phyloP scores from a whole-genome alignment of 257 asterid genomes.

The Solanum ahanhuiri region DNA sequence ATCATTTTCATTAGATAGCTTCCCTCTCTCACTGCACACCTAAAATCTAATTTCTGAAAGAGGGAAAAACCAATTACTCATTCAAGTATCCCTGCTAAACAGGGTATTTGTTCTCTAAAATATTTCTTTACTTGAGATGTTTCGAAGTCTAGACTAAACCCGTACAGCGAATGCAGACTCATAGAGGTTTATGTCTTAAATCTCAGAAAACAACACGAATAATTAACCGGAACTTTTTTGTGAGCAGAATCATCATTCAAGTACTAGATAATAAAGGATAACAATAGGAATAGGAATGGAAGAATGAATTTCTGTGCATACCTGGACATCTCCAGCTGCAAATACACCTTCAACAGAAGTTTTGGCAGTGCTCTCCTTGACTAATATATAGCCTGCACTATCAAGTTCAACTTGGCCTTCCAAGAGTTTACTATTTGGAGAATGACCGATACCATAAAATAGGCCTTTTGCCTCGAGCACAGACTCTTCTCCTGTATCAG shows the following conservation, averaged over 20 bases:
- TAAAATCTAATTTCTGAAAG: not conserved
- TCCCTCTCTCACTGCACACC: not conserved
- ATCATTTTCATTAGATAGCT: not conserved
- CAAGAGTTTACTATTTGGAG: slow-evolving; percentile 85
- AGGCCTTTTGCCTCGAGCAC: slow-evolving; percentile 85
- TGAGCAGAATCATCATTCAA: not conserved
- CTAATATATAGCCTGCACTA: slow-evolving; percentile 69
- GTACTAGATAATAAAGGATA: not conserved
- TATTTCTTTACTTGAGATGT: not conserved
- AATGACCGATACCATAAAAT: slow-evolving; percentile 93
- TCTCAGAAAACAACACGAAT: not conserved
- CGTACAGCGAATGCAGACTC: not conserved
- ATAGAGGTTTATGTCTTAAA: not conserved
- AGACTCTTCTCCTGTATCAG: slow-evolving; percentile 48
- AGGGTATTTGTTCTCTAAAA: not conserved
- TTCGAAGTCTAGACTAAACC: not conserved
- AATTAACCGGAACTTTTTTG: not conserved
- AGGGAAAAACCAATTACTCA: not conserved
- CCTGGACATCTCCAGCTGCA: slow-evolving; percentile 99
- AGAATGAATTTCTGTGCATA: slow-evolving; percentile 11
- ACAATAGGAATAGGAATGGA: not conserved
- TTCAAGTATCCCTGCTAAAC: not conserved
- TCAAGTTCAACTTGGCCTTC: slow-evolving; percentile 92
- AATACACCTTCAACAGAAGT: slow-evolving; percentile 92
- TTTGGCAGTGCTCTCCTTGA: slow-evolving; percentile 59